Conservation (phyloP, 768 basidiomycete genomes). For the Psilocybe sp. region DNA sequence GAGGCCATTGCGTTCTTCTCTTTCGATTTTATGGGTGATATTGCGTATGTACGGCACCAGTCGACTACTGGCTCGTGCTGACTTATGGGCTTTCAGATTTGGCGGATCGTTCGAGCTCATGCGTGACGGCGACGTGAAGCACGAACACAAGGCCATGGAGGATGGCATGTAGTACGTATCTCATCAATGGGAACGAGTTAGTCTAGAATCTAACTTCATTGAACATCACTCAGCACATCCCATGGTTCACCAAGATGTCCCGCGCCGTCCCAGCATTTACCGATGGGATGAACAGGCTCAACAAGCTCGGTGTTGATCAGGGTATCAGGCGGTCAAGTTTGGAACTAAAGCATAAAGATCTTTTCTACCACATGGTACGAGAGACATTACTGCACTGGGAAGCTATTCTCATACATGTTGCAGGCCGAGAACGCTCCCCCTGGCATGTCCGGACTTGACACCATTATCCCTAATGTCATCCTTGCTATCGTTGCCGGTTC, state of each 20-base stretch:
- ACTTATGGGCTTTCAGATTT: constrained; percentile 17
- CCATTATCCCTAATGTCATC: constrained; percentile 15
- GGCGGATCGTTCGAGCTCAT: constrained; percentile 25
- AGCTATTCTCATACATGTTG: background rate
- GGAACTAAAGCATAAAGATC: constrained; percentile 17
- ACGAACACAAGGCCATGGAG: constrained; percentile 16
- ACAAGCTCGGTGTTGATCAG: constrained; percentile 10
- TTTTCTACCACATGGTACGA: constrained; percentile 25
- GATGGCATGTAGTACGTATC: constrained; percentile 11
- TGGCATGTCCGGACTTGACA: constrained; percentile 2
- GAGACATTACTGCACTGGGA: background rate
- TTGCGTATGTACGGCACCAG: constrained; percentile 23
- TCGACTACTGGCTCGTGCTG: background rate
- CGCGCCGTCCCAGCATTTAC: constrained; percentile 7
- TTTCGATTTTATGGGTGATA: constrained; percentile 37
- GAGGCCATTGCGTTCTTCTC: constrained; percentile 33
- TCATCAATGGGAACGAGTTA: background rate
- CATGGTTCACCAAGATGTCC: constrained; percentile 11
- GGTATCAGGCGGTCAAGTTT: constrained; percentile 13
- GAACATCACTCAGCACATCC: constrained; percentile 16
- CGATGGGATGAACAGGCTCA: constrained; percentile 7
- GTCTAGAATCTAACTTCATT: background rate
- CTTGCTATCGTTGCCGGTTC: constrained; percentile 29
- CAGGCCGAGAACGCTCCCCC: constrained; percentile 11
- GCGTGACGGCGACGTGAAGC: constrained; percentile 20